Base-by-base conservation (phyloP, 2,329 filamentous ascomycete genomes). In the Orbilia brochopaga region DNA sequence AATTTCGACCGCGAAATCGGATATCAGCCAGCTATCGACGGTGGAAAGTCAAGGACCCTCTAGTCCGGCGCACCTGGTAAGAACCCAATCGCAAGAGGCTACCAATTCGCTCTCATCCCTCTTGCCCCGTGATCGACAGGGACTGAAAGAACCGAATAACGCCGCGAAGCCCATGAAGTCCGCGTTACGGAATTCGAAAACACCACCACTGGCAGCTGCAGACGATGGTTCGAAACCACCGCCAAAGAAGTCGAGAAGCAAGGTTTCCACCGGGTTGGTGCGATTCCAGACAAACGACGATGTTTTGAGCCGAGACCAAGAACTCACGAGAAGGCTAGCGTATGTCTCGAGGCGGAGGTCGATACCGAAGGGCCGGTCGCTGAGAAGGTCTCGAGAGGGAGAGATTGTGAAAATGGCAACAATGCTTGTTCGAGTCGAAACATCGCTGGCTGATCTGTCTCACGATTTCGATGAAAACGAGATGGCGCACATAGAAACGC, bases 401-500 rank as follows among this genome's bases (percentile, higher is more conserved):
- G 83, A 87, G 72, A 85, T 89, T 57, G 80, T 89, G 65, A 88
- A 88, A 78, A 86, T 87, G 78, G 86, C 88, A 76, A 85, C 84
- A 69, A 89, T 89, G 87, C 82, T 89, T 21, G 84, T 89, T 19
- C 82, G 85, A 21, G 82, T 88, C 23, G 87, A 77, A 88, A 75
- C 81, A 81, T 44, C 83, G 81, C 44, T 82, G 83, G 73, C 80
- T 79, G n/a, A 83, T 2, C 79, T 87, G 7, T 83, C 85, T 0
- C 82, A 84, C 5, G 85, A 88, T 65, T 89, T 85, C 74, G 84
- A 86, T 60, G 87, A 89, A 77, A 88, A 87, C 74, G 83, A 83
- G 51, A 87, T 84, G 72, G 80, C 85, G 69, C 83, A 83, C 73
- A 83, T 86, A 52, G 84, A 86, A 72, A 85, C 85, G 7, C 81